A percentile compares a stretch with the other conserved stretches of the same genome.
Conservation (phyloP, 2,329 filamentous ascomycete species). For the Paecilomyces sp. region DNA sequence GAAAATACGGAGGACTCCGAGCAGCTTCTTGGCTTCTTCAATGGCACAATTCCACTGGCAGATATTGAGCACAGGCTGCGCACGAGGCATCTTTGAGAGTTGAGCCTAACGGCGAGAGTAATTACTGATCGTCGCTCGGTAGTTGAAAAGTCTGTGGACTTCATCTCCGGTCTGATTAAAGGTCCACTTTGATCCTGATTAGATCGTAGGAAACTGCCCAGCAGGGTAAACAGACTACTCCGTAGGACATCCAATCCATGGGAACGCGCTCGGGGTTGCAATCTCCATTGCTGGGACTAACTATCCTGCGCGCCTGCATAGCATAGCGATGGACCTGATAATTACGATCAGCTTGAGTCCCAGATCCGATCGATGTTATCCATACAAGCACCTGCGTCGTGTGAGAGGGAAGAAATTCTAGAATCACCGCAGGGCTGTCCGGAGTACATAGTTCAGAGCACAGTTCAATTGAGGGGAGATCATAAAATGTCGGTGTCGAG, state of each 20-base stretch:
- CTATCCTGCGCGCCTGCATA: no score
- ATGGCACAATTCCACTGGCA: not conserved
- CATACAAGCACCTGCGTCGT: no score
- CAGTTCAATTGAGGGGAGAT: not conserved
- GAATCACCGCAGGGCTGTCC: no score
- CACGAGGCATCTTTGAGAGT: not conserved
- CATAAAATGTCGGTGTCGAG: not conserved
- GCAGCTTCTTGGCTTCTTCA: not conserved
- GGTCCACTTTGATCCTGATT: not conserved
- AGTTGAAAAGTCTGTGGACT: not conserved
- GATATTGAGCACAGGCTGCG: not conserved
- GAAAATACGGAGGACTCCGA: not conserved
- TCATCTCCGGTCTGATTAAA: not conserved
- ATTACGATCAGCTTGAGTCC: no score
- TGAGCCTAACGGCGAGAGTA: not conserved
- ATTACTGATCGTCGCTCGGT: not conserved
- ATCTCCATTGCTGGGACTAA: not conserved
- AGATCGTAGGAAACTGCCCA: not conserved
- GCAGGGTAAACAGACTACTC: no score
- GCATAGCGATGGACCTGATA: no score
- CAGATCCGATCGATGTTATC: no score
- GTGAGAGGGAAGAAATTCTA: no score
- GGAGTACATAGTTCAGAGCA: no score
- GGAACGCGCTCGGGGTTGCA: not conserved
- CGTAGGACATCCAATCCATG: not conserved